Conservation (phyloP, 129 eudicot species). For the Apium graveolens region DNA sequence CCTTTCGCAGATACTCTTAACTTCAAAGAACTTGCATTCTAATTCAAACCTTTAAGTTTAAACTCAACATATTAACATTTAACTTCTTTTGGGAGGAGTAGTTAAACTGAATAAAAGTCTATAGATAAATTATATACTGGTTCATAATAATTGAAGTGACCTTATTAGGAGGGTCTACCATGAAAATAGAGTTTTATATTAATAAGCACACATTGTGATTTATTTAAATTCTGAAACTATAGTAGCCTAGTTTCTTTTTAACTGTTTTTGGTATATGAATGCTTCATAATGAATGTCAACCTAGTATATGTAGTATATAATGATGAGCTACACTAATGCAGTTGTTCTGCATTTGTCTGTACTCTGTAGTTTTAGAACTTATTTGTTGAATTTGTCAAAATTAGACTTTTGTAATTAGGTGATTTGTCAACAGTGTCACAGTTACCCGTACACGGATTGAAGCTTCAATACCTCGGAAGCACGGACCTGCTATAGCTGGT, state of each 20-base stretch:
- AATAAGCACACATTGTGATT: not conserved
- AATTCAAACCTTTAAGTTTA: not conserved
- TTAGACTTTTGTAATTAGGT: not conserved
- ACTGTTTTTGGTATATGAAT: not conserved
- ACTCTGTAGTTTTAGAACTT: not conserved
- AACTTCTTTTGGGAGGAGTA: not conserved
- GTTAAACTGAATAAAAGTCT: not conserved
- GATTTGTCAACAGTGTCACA: constrained; percentile 51
- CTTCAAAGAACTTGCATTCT: not conserved
- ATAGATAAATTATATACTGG: not conserved
- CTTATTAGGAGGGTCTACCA: not conserved
- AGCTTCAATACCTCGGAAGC: constrained; percentile 94
- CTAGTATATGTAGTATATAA: not conserved
- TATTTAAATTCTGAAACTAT: not conserved
- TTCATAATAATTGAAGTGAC: not conserved
- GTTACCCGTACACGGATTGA: constrained; percentile 67
- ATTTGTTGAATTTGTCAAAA: not conserved
- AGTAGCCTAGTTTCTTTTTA: not conserved
- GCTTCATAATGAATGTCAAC: not conserved
- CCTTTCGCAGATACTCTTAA: not conserved
- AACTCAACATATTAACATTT: not conserved
- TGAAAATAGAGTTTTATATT: not conserved
- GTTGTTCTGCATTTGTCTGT: not conserved
- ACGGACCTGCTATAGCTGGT: constrained; percentile 96
- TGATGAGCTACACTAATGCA: not conserved